Conservation (phyloP, 2,329 filamentous ascomycete genomes). For the Claviceps humidiphila region DNA sequence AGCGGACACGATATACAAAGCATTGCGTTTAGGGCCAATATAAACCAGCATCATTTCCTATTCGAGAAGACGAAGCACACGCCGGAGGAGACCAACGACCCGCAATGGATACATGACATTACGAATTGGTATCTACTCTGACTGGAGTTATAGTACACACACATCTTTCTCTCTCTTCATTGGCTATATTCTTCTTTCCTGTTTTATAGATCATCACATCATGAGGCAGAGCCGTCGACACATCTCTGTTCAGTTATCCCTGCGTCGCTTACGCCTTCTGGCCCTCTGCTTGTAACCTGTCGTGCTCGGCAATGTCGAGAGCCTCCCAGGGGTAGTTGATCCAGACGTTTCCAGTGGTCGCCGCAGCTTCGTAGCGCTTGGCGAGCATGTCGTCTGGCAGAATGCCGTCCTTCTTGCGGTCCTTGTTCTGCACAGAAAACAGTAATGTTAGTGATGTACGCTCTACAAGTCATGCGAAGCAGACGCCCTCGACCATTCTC, state of each 20-base stretch:
- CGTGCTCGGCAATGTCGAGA: conserved; percentile 84
- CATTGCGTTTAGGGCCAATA: not conserved
- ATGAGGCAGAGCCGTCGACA: not conserved
- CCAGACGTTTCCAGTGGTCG: conserved; percentile 89
- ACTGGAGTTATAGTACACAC: not conserved
- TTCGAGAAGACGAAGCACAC: too few species aligned
- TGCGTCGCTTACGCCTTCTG: conserved; percentile 3
- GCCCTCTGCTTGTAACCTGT: conserved; percentile 46
- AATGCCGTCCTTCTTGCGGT: conserved; percentile 86
- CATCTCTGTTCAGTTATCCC: not conserved
- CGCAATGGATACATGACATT: too few species aligned
- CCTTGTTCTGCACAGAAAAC: conserved; percentile 61
- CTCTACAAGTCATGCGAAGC: not conserved
- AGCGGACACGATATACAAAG: not conserved
- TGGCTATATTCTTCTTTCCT: not conserved
- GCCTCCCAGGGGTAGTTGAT: conserved; percentile 99
- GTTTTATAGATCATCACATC: not conserved
- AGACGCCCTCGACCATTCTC: too few species aligned
- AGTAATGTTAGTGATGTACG: not conserved
- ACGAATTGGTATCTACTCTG: not conserved
- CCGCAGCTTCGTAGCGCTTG: conserved; percentile 68
- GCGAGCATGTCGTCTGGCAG: conserved; percentile 69
- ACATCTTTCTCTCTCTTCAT: not conserved
- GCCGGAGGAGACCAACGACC: too few species aligned
- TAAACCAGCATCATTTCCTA: not conserved